These are phyloP conservation scores for Hericium alpestre DNA, from an alignment of 768 basidiomycete species.

Conservation along the genomic window DNA sequence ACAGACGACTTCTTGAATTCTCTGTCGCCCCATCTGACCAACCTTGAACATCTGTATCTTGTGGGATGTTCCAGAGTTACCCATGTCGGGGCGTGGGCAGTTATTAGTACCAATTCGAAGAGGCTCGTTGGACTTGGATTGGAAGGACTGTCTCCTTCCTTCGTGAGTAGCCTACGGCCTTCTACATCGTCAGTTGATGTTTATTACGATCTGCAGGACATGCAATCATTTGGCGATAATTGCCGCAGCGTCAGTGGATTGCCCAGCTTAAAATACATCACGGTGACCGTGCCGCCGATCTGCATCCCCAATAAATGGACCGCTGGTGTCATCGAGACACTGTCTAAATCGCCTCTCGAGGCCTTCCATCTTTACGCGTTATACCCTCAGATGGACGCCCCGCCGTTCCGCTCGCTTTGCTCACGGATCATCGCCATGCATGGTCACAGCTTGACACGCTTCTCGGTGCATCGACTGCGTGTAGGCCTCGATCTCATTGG, in stretches of 20 bases:
- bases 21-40: constrained; percentile 37
- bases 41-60: constrained; percentile 48
- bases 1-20: constrained; percentile 45
- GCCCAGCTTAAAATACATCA: constrained; percentile 40
- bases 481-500: constrained; percentile 39
- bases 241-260: constrained; percentile 30
- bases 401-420: constrained; percentile 41
- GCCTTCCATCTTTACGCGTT: constrained; percentile 48
- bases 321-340: constrained; percentile 28
- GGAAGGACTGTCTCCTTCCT: constrained; percentile 49
- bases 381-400: constrained; percentile 23
- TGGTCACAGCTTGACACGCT: constrained; percentile 36
- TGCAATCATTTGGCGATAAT: constrained; percentile 31
- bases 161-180: constrained; percentile 33
- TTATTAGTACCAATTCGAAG: constrained; percentile 33
- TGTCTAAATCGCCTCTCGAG: constrained; percentile 42
- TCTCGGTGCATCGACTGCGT: constrained; percentile 57
- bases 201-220: constrained; percentile 33
- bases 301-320: constrained; percentile 30
- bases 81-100: constrained; percentile 42
- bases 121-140: constrained; percentile 48
- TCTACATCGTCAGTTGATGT: neutral
- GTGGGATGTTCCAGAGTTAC: constrained; percentile 65
- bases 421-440: constrained; percentile 38
- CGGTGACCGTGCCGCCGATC: constrained; percentile 37